Base-by-base conservation (phyloP, 2,329 filamentous ascomycete species). In the Rachicladosporium sp. region DNA sequence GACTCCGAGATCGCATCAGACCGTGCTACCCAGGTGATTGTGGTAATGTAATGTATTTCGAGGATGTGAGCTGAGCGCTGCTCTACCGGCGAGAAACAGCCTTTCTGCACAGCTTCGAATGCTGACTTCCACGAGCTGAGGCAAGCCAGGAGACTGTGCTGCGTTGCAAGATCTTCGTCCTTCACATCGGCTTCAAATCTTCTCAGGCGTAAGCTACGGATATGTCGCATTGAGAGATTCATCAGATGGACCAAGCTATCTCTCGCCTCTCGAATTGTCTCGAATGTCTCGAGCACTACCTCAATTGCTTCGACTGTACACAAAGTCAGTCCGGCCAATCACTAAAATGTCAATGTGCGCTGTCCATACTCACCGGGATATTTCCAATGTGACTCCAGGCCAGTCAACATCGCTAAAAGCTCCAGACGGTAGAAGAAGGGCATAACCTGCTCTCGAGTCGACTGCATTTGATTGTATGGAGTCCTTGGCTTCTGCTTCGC, bases 341-440 rank as follows among this genome's bases (percentile, higher is more conserved):
- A 13, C 23, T 27, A 2, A 7, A 27, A 6, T 8, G 7, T 6
- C 23, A 8, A 8, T 27, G 23, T 8, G 7, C 23, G 23, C 23
- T 27, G 15, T 27, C 6, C 7, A 27, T 27, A 27, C 23, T 7
- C 23, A 27, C 23, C 32, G n/a, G 40, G 43, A 23, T 46, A 45
- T 23, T 42, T 32, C 37, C 39, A 44, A 4, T 13, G 11, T 13
- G 43, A 33, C 6, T 40, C 40, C 6, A 39, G 31, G 30, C 46
- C 46, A 37, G 46, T 48, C 2, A 50, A 35, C 12, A 33, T 38
- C 3, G 44, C 36, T 8, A 48, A 45, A 3, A 50, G 44, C 29
- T 48, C 44, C 8, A 50, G 42, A 13, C 46, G 43, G 33, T 46
- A 42, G 35, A 50, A 48, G 35, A 47, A 48, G 2, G 47, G 42